These are phyloP conservation scores for Microbotryomycetes sp. DNA, from an alignment of 1,284 basidiomycete genomes.

Conservation along the genomic window DNA sequence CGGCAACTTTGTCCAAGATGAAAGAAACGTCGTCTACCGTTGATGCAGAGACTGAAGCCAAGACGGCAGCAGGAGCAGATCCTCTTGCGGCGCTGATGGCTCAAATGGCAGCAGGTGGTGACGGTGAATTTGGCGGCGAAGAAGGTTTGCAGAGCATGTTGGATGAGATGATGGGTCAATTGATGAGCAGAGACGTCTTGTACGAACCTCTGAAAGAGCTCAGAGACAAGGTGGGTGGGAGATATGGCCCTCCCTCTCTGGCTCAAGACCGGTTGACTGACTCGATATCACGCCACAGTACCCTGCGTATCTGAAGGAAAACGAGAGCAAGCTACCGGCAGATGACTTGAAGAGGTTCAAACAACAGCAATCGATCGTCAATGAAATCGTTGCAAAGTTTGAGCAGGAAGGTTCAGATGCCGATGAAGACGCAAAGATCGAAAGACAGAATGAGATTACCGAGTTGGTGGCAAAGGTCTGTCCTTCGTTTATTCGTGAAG, in stretches of 20 bases:
- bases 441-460: slow-evolving; percentile 54
- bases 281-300: slow-evolving; percentile 53
- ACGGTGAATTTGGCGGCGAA: slow-evolving; percentile 47
- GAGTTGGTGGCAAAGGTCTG: slow-evolving; percentile 70
- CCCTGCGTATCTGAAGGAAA: slow-evolving; percentile 66
- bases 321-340: slow-evolving; percentile 47
- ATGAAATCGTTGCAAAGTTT: slow-evolving; percentile 65
- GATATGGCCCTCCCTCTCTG: no score
- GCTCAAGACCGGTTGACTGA: neutral
- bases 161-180: slow-evolving; percentile 84
- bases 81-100: slow-evolving; percentile 44
- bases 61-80: slow-evolving; percentile 44
- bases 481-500: slow-evolving; percentile 16
- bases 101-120: slow-evolving; percentile 37
- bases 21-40: slow-evolving; percentile 58
- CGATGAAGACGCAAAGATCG: slow-evolving; percentile 59
- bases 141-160: slow-evolving; percentile 67
- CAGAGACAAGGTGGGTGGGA: slow-evolving; percentile 61
- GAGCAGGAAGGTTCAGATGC: slow-evolving; percentile 52
- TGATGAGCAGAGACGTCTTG: slow-evolving; percentile 89
- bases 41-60: slow-evolving; percentile 43
- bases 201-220: slow-evolving; percentile 90
- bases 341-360: slow-evolving; percentile 65
- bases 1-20: slow-evolving; percentile 71
- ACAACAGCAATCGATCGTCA: slow-evolving; percentile 60